Percentiles rank a stretch among this genome's conserved stretches.
These are phyloP conservation scores for Kwoniella newhampshirensis DNA, from an alignment of 768 basidiomycete genomes.

Conservation along the genomic window DNA sequence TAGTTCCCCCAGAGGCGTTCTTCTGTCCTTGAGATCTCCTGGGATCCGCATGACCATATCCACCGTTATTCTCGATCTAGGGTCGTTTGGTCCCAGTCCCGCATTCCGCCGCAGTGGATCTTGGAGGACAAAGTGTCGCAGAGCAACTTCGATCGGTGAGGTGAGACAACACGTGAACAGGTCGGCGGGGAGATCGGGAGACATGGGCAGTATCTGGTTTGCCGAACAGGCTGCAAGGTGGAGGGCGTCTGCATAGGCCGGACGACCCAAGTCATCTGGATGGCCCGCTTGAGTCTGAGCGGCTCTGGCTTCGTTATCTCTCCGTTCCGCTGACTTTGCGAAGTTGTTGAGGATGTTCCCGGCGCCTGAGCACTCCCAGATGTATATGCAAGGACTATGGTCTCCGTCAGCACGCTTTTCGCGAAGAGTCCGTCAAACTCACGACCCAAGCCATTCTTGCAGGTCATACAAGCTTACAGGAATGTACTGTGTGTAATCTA, in stretches of 20 bases:
- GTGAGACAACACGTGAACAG: slow-evolving; percentile 97
- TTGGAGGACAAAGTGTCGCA: slow-evolving; percentile 85
- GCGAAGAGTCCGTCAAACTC: slow-evolving; percentile 14
- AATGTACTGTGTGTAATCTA: slow-evolving; percentile 92
- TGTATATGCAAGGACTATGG: slow-evolving; percentile 85
- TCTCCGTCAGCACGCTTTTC: not conserved
- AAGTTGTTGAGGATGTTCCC: slow-evolving; percentile 90
- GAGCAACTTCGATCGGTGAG: slow-evolving; percentile 94
- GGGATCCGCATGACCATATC: slow-evolving; percentile 95
- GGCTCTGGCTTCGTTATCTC: slow-evolving; percentile 52
- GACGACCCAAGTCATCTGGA: slow-evolving; percentile 63
- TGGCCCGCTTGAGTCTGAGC: slow-evolving; percentile 31
- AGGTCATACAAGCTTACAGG: slow-evolving; percentile 92
- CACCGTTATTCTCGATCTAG: slow-evolving; percentile 55
- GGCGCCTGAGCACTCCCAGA: slow-evolving; percentile 99
- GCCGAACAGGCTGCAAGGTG: slow-evolving; percentile 93
- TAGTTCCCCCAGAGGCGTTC: slow-evolving; percentile 95
- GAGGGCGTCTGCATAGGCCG: slow-evolving; percentile 65
- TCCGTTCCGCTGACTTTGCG: slow-evolving; percentile 58
- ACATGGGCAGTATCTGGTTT: slow-evolving; percentile 86
- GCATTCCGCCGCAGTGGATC: slow-evolving; percentile 67
- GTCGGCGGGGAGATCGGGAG: slow-evolving; percentile 94
- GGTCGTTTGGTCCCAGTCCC: slow-evolving; percentile 67
- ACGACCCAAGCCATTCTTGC: slow-evolving; percentile 79
- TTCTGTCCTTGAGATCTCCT: slow-evolving; percentile 91